Evolutionary conservation across 129 eudicot genomes (phyloP), one percentile per base, ranked within the genome.

Genomic region (Calendula officinalis): DNA sequence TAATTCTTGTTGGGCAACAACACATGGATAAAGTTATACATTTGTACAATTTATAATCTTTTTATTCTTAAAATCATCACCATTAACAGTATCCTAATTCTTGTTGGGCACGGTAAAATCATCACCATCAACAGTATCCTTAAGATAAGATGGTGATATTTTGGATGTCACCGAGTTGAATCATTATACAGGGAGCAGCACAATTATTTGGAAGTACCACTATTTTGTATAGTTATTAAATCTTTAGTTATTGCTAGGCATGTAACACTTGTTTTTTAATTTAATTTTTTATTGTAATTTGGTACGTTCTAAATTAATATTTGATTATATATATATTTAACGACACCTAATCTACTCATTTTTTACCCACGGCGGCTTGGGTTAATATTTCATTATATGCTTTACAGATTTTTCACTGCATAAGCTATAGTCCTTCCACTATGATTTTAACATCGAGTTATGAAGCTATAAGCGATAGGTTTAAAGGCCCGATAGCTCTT

Each of bases 221-320:
- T 22, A 56, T 80, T 77, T 80, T 83, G 86, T 80, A 78, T 72
- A 83, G 85, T 51, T 66, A 68, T 69, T 43, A 67, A 56, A 63
- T 68, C 77, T 6, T 15, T 35, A 69, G 66, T 68, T 45, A 60
- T 37, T 17, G 44, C 38, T 51, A 63, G 73, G 47, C 60, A 35
- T 49, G 75, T 54, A 33, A 47, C 57, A 57, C 72, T 56, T 32
- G 36, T 56, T 56, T 63, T 57, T 17, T 22, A 61, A 50, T 43
- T 36, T 60, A 48, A 53, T 56, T 62, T 71, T 65, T 60, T 70
- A 39, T 59, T 48, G 77, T 58, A 67, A 77, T 74, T 73, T 58
- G 74, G 75, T 81, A 54, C 50, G 64, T 22, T 22, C 30, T 22
- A 22, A 22, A 22, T 22, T n/a, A n/a, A n/a, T n/a, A n/a, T n/a